Conservation (phyloP, 1,284 basidiomycete species). For the Ceratobasidium sp. region DNA sequence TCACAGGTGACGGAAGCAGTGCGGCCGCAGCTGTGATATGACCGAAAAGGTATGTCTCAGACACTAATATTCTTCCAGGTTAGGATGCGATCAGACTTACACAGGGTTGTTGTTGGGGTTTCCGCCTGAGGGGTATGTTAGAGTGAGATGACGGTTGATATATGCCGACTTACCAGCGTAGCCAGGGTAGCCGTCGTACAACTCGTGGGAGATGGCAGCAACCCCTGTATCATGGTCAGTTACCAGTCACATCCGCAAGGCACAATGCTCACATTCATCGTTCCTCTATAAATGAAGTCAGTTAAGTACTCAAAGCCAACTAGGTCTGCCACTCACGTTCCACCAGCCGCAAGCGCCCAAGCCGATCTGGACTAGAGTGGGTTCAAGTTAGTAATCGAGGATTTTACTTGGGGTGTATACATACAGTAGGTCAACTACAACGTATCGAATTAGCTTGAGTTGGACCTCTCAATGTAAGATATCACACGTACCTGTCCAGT, state of each 20-base stretch:
- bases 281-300: neutral
- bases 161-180: constrained; percentile 1
- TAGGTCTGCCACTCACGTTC: constrained; percentile 24
- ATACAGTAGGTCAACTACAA: constrained; percentile 29
- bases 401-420: neutral
- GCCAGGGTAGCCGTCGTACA: constrained; percentile 27
- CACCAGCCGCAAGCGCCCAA: constrained; percentile 18
- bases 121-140: neutral
- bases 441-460: neutral
- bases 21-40: neutral
- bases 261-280: neutral
- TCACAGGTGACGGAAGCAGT: neutral
- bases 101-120: constrained; percentile 37
- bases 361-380: constrained; percentile 11
- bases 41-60: neutral
- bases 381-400: neutral
- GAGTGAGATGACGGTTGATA: neutral
- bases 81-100: constrained; percentile 1
- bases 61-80: neutral
- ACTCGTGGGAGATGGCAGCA: constrained; percentile 25
- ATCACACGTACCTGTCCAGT: constrained; percentile 28
- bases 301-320: neutral
- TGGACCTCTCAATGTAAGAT: neutral
- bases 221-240: neutral
- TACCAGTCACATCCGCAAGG: neutral